These are phyloP conservation scores for Luffa aegyptiaca DNA, from an alignment of 306 rosid genomes.

Conservation along the genomic window DNA sequence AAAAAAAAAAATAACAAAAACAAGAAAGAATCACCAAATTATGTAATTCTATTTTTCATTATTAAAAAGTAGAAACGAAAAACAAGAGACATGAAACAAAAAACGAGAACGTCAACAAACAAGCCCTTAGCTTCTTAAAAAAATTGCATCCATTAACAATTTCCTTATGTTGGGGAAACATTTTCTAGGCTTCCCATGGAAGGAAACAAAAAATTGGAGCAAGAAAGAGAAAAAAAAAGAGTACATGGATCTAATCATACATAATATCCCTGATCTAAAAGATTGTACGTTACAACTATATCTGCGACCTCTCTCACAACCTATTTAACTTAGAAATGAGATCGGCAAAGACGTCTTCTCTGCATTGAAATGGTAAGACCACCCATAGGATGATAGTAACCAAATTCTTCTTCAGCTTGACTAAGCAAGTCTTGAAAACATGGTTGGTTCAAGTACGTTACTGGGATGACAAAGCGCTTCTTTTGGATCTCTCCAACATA, in stretches of 20 bases:
- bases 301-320: background rate
- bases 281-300: background rate
- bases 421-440: conserved; percentile 24
- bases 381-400: conserved; percentile 27
- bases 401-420: conserved; percentile 33
- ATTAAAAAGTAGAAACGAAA: no score
- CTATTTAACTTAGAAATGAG: background rate
- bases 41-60: no score
- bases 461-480: conserved; percentile 28
- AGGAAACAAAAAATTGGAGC: background rate
- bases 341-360: background rate
- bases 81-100: no score
- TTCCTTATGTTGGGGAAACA: conserved; percentile 1
- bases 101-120: no score
- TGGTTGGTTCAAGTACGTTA: conserved; percentile 32
- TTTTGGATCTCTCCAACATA: conserved; percentile 31
- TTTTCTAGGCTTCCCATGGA: background rate
- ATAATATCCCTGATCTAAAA: background rate
- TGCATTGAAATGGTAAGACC: conserved; percentile 30
- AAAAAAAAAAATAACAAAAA: no score
- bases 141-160: background rate
- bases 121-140: background rate
- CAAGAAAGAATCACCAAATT: no score
- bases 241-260: background rate
- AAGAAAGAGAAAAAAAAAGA: background rate